Evolutionary conservation across 768 basidiomycete species (phyloP).

Genomic region (Gloeostereum incarnatum): DNA sequence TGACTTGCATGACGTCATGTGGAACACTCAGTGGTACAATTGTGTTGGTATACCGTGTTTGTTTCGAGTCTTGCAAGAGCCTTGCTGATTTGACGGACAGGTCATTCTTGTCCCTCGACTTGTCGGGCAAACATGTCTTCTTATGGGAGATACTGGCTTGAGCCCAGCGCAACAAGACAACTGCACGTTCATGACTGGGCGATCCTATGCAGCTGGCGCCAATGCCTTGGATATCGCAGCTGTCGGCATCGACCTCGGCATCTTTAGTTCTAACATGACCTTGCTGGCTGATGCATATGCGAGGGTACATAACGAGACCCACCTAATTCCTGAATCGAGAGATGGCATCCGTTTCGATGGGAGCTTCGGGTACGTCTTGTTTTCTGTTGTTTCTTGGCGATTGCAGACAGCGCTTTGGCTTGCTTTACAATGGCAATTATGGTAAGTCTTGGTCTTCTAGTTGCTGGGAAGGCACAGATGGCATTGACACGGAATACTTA

Average conservation of each 20-base stretch:
- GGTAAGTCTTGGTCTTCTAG: conserved; percentile 34
- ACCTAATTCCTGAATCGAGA: conserved; percentile 31
- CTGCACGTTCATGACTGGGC: conserved; percentile 40
- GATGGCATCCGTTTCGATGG: conserved; percentile 57
- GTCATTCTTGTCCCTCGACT: conserved; percentile 53
- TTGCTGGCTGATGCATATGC: conserved; percentile 39
- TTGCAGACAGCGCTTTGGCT: conserved; percentile 15
- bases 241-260: conserved; percentile 45
- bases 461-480: not conserved
- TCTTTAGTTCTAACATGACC: conserved; percentile 29
- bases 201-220: conserved; percentile 51
- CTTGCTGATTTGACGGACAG: conserved; percentile 20
- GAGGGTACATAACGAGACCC: conserved; percentile 41
- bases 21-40: conserved; percentile 62
- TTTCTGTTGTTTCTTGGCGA: not conserved
- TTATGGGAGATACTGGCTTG: conserved; percentile 37
- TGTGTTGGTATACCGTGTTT: conserved; percentile 26
- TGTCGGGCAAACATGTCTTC: conserved; percentile 48
- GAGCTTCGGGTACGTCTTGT: conserved; percentile 25
- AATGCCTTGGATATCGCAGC: conserved; percentile 58
- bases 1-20: conserved; percentile 31
- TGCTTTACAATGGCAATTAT: conserved; percentile 67
- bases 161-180: conserved; percentile 27
- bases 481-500: too few species aligned
- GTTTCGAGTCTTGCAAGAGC: conserved; percentile 17